Evolutionary conservation across 345 rosid genomes (phyloP), one percentile per base, ranked within the genome.

Genomic region (Eucalyptus urophylla): DNA sequence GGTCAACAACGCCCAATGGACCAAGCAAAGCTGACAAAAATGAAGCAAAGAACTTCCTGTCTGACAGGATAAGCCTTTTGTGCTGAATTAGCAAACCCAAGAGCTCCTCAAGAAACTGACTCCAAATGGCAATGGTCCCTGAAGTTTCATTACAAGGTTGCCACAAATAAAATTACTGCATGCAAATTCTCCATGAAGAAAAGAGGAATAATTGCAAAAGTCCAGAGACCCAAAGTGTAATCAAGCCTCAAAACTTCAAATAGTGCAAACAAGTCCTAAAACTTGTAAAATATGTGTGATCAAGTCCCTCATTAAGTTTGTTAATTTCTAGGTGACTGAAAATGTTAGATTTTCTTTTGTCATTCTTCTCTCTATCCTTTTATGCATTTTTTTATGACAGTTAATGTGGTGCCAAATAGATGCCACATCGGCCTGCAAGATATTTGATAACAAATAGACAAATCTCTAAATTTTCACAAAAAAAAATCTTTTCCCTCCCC

Each of bases 51-150:
- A 93, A 98, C 24, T 93, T 93, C 88, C 90, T 94, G 93, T 98
- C 97, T 25, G 99, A 95, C 86, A 96, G 86, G 89, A 98, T 94
- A 86, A 93, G 94, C 93, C 94, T 95, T 90, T 92, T 96, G 89
- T 96, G 98, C 91, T 96, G 98, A 90, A 95, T 93, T 53, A 97
- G 92, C 93, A 96, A 89, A 81, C 93, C 97, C 95, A 96, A 90
- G 87, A 97, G 92, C 37, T 95, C 98, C 89, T 90, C 95, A 88
- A 92, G 94, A 88, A 95, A 97, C 88, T 93, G 88, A 92, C 93
- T 94, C 96, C 95, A 95, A 91, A 90, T 91, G 89, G 94, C 94
- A 90, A 91, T 91, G 86, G 92, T 95, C 87, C 99, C 99, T 98
- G 96, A 89, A 89, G 91, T 90, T 44, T 69, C 87, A 87, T 88